Percentiles rank a stretch among this genome's conserved stretches.
These are phyloP conservation scores for Vaccinium macrocarpon DNA, from an alignment of 148 eudicot genomes.

Conservation along the genomic window DNA sequence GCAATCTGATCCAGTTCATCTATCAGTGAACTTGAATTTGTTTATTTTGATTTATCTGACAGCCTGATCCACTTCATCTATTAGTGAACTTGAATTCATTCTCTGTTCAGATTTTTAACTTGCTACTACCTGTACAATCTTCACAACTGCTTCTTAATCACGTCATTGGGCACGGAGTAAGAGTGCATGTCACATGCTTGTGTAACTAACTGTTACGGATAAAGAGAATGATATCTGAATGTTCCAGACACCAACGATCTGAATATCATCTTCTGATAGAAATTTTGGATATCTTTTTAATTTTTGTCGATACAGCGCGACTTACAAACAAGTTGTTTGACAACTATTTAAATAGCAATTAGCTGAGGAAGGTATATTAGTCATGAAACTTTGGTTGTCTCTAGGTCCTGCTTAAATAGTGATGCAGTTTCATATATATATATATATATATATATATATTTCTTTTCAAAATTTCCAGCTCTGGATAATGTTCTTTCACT, in stretches of 20 bases:
- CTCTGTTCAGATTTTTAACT: neutral
- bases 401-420: neutral
- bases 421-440: neutral
- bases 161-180: neutral
- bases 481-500: neutral
- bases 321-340: neutral
- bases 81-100: neutral
- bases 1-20: neutral
- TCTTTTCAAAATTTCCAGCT: neutral
- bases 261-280: neutral
- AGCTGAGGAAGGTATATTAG: conserved; percentile 4
- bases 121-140: neutral
- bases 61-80: neutral
- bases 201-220: neutral
- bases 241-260: neutral
- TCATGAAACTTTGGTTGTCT: neutral
- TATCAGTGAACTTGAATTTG: neutral
- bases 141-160: neutral
- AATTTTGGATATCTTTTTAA: neutral
- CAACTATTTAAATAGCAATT: neutral
- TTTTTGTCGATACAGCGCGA: neutral
- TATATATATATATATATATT: too few relatives aligned
- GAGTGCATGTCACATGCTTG: neutral
- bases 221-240: neutral
- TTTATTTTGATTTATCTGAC: neutral